phyloP scores from a whole-genome alignment of 164 flowering plant genomes.

The Warburgia ugandensis region DNA sequence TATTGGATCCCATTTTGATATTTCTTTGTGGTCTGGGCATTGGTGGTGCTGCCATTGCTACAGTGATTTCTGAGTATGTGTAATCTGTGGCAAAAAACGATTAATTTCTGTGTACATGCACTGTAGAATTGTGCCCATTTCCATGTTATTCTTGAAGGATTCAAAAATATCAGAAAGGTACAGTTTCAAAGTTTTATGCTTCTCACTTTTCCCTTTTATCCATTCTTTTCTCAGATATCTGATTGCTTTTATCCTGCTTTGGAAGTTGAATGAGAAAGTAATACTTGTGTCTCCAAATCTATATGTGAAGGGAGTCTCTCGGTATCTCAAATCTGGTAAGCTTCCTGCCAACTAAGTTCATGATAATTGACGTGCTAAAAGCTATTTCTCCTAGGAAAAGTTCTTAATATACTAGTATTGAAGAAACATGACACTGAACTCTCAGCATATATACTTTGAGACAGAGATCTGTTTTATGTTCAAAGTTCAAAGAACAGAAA shows the following conservation, averaged over 20 bases:
- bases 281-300: slow-evolving; percentile 46
- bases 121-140: neutral
- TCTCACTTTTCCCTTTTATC: no score
- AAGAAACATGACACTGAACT: no score
- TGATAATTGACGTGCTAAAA: slow-evolving; percentile 2
- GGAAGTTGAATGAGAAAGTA: slow-evolving; percentile 68
- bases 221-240: slow-evolving; percentile 46
- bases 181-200: no score
- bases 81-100: slow-evolving; percentile 42
- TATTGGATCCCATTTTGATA: slow-evolving; percentile 70
- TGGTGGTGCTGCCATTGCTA: slow-evolving; percentile 88
- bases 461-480: no score
- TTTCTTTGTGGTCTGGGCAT: slow-evolving; percentile 60
- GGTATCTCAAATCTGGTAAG: slow-evolving; percentile 77
- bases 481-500: no score
- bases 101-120: neutral
- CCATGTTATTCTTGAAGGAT: neutral
- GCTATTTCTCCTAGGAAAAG: neutral
- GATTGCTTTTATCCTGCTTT: slow-evolving; percentile 70
- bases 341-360: slow-evolving; percentile 2
- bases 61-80: slow-evolving; percentile 96
- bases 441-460: no score
- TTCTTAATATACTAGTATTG: no score
- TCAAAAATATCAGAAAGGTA: no score
- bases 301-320: slow-evolving; percentile 34